Percentiles rank a stretch among this genome's conserved stretches.
These are phyloP conservation scores for Hymenoscyphus infarciens DNA, from an alignment of 2,329 filamentous ascomycete genomes.

Conservation along the genomic window DNA sequence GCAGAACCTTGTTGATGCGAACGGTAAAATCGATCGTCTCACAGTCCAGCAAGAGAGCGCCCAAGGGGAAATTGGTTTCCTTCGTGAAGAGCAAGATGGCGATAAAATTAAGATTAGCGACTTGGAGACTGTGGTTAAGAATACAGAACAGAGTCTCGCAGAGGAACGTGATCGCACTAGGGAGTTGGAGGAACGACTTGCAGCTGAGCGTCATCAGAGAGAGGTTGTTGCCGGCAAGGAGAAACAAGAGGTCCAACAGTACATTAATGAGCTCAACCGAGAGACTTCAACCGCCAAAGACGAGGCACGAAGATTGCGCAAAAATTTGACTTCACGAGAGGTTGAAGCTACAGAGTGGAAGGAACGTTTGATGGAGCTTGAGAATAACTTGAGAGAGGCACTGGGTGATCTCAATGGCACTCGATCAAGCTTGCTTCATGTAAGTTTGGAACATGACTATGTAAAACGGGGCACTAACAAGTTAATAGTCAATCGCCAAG, in stretches of 20 bases:
- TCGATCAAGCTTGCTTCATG: constrained; percentile 77
- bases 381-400: constrained; percentile 81
- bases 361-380: constrained; percentile 83
- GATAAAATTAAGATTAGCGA: constrained; percentile 99
- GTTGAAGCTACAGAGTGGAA: constrained; percentile 90
- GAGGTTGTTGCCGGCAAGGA: constrained; percentile 84
- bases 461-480: no score
- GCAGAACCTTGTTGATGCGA: constrained; percentile 76
- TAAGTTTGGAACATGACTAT: constrained; percentile 40
- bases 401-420: constrained; percentile 86
- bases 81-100: constrained; percentile 92
- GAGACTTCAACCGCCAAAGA: constrained; percentile 81
- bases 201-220: constrained; percentile 77
- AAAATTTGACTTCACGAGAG: constrained; percentile 77
- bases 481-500: constrained; percentile 69
- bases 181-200: constrained; percentile 71
- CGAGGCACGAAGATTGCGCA: constrained; percentile 76
- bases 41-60: constrained; percentile 89
- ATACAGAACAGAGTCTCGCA: constrained; percentile 72
- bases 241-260: constrained; percentile 91
- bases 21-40: constrained; percentile 82
- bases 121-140: constrained; percentile 77
- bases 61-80: constrained; percentile 89
- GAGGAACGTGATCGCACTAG: constrained; percentile 76
- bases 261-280: constrained; percentile 87